Evolutionary conservation across 2,329 filamentous ascomycete species (phyloP), one percentile per base, ranked within the genome.

Genomic region (Epicoccum sorghinum): DNA sequence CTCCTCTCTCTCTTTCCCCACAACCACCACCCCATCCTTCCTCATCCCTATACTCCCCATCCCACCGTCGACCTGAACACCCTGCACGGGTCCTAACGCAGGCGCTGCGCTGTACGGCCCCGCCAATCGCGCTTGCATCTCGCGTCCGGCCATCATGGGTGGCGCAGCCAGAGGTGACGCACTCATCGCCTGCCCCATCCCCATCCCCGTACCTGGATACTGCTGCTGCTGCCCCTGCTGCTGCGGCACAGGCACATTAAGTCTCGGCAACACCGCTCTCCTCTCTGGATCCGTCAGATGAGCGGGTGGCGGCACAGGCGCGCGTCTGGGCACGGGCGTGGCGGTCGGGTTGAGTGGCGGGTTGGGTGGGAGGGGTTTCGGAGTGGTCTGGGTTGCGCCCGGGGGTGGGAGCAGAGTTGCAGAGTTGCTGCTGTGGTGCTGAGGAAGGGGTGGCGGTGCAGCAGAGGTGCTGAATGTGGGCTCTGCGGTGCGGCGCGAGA

Each of bases 401-500:
- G 18, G 18, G 4, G 22, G 9, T 7, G 40, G 23, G 2, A 58
- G 35, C 2, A 57, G 60, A 4, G 64, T 3, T 61, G 64, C 38
- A 46, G 9, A 60, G 52, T 2, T 42, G 41, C 10, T 18, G 24
- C 13, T 36, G 35, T n/a, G 24, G 24, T 29, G 27, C 27, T 29
- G 27, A 18, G 27, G 27, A 29, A 4, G 42, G 0, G 69, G 66
- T 3, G 68, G 62, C 4, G 64, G 59, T 7, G 65, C 62, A 0
- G 68, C 51, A 12, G 71, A 62, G 8, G 62, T 39, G 1, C 62
- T 60, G 47, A 57, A 66, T 41, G 9, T 6, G 9, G 27, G 27
- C 27, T 62, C 64, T 30, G 63, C 55, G 3, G 50, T 47, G n/a
- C 62, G 55, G 14, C 59, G 58, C 7, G 45, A 5, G 7, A 60